phyloP scores from a whole-genome alignment of 2,329 filamentous ascomycete genomes.

The Cryoendolithus antarcticus region DNA sequence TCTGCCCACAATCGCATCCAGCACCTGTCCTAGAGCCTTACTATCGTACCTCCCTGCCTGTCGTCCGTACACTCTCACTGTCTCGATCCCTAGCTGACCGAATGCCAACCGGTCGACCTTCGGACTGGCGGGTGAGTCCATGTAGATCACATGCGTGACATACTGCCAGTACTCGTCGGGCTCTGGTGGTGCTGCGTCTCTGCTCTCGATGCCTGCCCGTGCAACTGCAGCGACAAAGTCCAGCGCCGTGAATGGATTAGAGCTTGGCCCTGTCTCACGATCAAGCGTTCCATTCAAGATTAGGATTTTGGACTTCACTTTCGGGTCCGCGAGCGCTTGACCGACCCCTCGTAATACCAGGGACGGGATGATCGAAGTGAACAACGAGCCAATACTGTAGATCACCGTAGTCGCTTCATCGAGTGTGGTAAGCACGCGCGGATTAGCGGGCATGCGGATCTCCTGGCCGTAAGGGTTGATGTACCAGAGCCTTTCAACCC shows the following conservation, averaged over 20 bases:
- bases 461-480: conserved; percentile 98
- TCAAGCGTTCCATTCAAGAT: conserved; percentile 77
- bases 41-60: conserved; percentile 59
- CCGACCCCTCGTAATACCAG: conserved; percentile 69
- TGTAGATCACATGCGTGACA: conserved; percentile 72
- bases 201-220: conserved; percentile 47
- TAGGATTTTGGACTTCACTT: conserved; percentile 59
- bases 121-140: conserved; percentile 60
- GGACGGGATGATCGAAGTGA: conserved; percentile 77
- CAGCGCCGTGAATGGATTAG: conserved; percentile 52
- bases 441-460: conserved; percentile 73
- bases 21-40: conserved; percentile 57
- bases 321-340: conserved; percentile 39
- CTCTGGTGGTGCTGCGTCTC: conserved; percentile 21
- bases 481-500: conserved; percentile 82
- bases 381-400: conserved; percentile 89
- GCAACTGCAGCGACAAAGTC: conserved; percentile 77
- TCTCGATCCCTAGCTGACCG: conserved; percentile 57
- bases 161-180: conserved; percentile 49
- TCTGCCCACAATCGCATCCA: conserved; percentile 65
- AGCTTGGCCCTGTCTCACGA: conserved; percentile 67
- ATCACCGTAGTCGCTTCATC: conserved; percentile 55
- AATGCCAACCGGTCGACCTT: conserved; percentile 56
- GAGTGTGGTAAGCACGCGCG: conserved; percentile 62
- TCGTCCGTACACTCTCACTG: conserved; percentile 63